Evolutionary conservation across 495 filamentous ascomycete genomes (phyloP).

Genomic region (Hypoxylon lenormandii): DNA sequence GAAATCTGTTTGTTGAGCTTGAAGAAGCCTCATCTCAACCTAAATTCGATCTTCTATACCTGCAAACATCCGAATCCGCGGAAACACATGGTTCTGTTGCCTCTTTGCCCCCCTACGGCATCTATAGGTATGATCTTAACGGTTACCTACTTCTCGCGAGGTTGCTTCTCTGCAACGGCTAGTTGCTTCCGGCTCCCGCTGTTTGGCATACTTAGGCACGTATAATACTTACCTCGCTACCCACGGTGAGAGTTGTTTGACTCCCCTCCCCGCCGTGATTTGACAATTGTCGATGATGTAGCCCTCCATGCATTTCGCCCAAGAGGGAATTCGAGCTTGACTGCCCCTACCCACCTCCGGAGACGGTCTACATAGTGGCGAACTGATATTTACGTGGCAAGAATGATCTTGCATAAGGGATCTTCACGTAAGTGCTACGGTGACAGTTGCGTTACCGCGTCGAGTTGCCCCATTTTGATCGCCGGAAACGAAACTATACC

Average conservation of each 20-base stretch:
- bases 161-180: constrained; percentile 20
- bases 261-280: constrained; percentile 9
- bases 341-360: constrained; percentile 2
- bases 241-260: neutral
- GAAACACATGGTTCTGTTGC: constrained; percentile 22
- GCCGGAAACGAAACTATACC: neutral
- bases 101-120: constrained; percentile 1
- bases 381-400: constrained; percentile 40
- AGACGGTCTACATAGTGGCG: constrained; percentile 10
- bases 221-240: neutral
- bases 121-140: constrained; percentile 7
- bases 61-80: constrained; percentile 29
- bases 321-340: constrained; percentile 3
- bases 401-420: constrained; percentile 42
- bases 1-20: constrained; percentile 10
- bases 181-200: constrained; percentile 12
- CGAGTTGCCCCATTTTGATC: constrained; percentile 27
- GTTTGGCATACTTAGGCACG: constrained; percentile 6
- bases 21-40: neutral
- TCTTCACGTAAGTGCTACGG: constrained; percentile 32
- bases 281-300: constrained; percentile 17
- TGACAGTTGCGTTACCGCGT: constrained; percentile 20
- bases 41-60: constrained; percentile 12
- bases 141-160: constrained; percentile 10
- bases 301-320: constrained; percentile 6